Conservation (phyloP, 257 asterid genomes). For the Solanum habrochaites region DNA sequence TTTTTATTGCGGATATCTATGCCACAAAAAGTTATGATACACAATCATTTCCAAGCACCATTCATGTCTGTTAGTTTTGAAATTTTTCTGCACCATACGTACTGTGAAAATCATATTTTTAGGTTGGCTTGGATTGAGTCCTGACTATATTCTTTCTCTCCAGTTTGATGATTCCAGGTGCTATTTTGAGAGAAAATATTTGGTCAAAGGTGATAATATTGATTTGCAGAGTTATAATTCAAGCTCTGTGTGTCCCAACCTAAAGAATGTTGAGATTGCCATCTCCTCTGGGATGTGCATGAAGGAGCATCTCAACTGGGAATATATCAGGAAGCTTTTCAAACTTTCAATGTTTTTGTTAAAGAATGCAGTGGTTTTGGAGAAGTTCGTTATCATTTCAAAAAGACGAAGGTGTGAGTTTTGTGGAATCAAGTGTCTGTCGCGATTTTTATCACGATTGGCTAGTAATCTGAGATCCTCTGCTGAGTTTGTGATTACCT, state of each 20-base stretch:
- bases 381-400: not conserved
- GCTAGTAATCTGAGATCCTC: not conserved
- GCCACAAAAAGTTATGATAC: not conserved
- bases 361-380: not conserved
- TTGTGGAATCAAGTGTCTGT: not conserved
- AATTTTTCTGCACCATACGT: not conserved
- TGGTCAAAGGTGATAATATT: not conserved
- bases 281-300: not conserved
- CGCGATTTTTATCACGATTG: not conserved
- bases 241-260: not conserved
- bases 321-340: not conserved
- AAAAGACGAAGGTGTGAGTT: not conserved
- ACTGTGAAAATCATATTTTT: not conserved
- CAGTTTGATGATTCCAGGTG: not conserved
- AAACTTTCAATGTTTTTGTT: not conserved
- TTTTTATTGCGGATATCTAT: not conserved
- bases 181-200: not conserved
- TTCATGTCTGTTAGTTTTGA: not conserved
- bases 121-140: not conserved
- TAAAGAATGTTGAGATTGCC: not conserved
- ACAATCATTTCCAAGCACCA: not conserved
- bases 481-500: not conserved
- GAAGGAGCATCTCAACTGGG: not conserved
- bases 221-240: not conserved
- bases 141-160: not conserved